Evolutionary conservation across 1,284 basidiomycete genomes (phyloP), one percentile per base, ranked within the genome.

Genomic region (Rhodotorula sp.): DNA sequence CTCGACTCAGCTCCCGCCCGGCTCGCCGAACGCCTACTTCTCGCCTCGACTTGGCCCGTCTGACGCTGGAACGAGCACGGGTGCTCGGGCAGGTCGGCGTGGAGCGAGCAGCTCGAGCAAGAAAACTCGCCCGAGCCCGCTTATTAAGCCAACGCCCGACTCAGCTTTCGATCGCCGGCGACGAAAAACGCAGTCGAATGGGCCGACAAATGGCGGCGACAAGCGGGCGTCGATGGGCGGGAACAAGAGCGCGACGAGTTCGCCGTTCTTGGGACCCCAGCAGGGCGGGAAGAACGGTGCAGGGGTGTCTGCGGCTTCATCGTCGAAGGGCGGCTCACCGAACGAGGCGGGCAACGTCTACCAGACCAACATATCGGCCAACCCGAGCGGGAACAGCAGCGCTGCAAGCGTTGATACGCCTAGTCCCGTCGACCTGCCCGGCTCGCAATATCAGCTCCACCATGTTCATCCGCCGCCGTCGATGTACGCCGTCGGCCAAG

Each of bases 61-160:
- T 34, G 73, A 72, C 31, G 59, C 61, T 0, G 67, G 68, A 0
- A 34, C 34, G 2, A 37, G 64, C 5, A 68, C 73, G 2, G 60
- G 65, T 1, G 64, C 70, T 3, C 70, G 68, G 9, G 63, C 67
- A 7, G 67, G 70, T 6, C 44, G 73, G 0, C 28, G 73, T 0
- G 70, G 70, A 13, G 70, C 70, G 54, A 47, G 64, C 52, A 40
- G 68, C 22, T 62, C 53, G 16, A 55, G 62, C 28, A 74, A 70
- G 59, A 74, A 74, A 59, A 56, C 67, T 11, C 59, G 73, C 16
- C 73, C 73, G 61, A 72, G 70, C 51, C 73, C 73, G 31, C 48
- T 74, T 24, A 69, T 74, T 57, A 74, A 74, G 66, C 68, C 73
- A 20, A 53, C 60, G 44, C 65, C 64, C 5, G 73, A 74, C 47